Percentiles rank a stretch among this genome's conserved stretches.
Evolutionary conservation across 73 alveolate species (phyloP).

Genomic region (Symbiodinium pilosum): DNA sequence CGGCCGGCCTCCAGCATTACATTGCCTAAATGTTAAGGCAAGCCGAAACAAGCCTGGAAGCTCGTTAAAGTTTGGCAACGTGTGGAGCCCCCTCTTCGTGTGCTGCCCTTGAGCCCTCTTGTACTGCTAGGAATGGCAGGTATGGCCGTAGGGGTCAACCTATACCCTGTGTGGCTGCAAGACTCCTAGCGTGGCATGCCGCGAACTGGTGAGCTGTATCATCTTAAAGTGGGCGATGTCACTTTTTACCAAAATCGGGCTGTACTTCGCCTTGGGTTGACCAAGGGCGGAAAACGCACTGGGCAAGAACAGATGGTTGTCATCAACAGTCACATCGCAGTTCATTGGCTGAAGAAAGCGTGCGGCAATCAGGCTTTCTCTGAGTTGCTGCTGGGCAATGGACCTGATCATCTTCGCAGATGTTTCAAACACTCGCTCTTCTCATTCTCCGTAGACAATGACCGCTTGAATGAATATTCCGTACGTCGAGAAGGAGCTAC

Average conservation of each 20-base stretch:
- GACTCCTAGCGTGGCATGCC: background rate
- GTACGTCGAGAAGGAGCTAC: no score
- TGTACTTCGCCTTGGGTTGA: background rate
- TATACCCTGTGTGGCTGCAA: no score
- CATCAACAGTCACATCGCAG: background rate
- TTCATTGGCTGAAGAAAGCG: background rate
- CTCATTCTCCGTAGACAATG: no score
- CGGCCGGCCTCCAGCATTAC: conserved; percentile 25
- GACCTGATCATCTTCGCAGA: no score
- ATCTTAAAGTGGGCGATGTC: background rate
- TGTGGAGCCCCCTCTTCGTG: conserved; percentile 31
- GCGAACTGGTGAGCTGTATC: background rate
- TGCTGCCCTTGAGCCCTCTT: background rate
- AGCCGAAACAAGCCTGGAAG: conserved; percentile 9
- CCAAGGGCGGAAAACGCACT: background rate
- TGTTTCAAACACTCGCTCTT: no score
- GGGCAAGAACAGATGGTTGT: background rate
- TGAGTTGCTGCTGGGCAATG: no score
- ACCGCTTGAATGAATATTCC: no score
- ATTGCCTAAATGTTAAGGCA: background rate
- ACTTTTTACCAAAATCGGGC: background rate
- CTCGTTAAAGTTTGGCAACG: conserved; percentile 11
- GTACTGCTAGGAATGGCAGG: conserved; percentile 25
- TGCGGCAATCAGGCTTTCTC: no score
- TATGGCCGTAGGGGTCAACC: background rate